Evolutionary conservation across 345 rosid species (phyloP).

Genomic region (Gossypium mustelinum): DNA sequence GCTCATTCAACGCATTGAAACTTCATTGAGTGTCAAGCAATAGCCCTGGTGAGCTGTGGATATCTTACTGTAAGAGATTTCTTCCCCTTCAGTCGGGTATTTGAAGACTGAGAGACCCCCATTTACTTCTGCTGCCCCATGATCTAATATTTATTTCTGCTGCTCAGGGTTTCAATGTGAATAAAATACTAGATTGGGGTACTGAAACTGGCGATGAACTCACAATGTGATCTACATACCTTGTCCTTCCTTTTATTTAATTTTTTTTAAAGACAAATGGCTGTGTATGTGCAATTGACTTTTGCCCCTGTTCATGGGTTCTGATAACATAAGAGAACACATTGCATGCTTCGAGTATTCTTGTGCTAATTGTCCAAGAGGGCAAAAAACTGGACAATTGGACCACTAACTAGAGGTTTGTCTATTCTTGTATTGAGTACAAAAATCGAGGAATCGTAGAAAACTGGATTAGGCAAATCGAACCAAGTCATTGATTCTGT

Average conservation of each 20-base stretch:
- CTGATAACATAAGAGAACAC: neutral
- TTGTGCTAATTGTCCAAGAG: neutral
- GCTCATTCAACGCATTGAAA: constrained; percentile 64
- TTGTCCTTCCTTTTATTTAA: neutral
- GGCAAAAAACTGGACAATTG: neutral
- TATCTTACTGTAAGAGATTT: neutral
- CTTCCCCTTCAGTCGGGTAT: neutral
- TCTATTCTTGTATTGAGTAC: too few relatives aligned
- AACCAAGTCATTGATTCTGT: too few relatives aligned
- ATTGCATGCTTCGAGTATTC: neutral
- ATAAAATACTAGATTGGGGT: constrained; percentile 4
- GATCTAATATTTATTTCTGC: neutral
- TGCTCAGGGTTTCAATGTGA: constrained; percentile 8
- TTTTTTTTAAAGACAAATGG: neutral
- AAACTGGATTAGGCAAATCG: too few relatives aligned
- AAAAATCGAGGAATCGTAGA: too few relatives aligned
- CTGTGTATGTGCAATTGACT: neutral
- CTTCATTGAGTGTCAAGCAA: constrained; percentile 56
- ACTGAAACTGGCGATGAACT: neutral
- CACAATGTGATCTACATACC: neutral
- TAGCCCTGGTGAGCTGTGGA: constrained; percentile 25
- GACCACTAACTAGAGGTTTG: too few relatives aligned
- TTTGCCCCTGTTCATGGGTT: neutral
- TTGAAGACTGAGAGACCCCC: neutral
- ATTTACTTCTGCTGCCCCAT: neutral